Evolutionary conservation across 352 stramenopile genomes (phyloP).

Genomic region (Globisporangium apiculatum): DNA sequence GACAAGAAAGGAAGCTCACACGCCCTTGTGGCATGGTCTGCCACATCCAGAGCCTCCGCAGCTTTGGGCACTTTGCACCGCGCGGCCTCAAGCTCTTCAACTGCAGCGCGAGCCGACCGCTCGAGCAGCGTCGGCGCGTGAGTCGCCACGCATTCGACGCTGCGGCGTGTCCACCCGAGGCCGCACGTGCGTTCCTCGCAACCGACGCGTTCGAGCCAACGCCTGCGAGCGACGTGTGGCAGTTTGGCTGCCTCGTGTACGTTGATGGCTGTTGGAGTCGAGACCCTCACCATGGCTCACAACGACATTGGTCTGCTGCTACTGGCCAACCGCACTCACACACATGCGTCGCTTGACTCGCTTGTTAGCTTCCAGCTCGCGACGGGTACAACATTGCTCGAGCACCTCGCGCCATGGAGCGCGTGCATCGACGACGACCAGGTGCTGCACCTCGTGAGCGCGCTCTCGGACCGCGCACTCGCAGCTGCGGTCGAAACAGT

Average conservation of each 20-base stretch:
- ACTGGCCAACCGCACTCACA: not conserved
- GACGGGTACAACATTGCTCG: constrained; percentile 33
- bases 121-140: constrained; percentile 23
- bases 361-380: constrained; percentile 37
- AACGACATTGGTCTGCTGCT: not conserved
- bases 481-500: constrained; percentile 24
- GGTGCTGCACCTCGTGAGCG: constrained; percentile 44
- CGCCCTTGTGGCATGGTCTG: not conserved
- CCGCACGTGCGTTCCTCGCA: constrained; percentile 33
- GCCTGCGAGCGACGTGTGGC: constrained; percentile 54
- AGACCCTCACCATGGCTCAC: not conserved
- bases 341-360: not conserved
- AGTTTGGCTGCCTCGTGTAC: constrained; percentile 71
- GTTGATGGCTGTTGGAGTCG: constrained; percentile 5
- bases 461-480: constrained; percentile 45
- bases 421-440: constrained; percentile 23
- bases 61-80: constrained; percentile 36
- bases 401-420: constrained; percentile 43
- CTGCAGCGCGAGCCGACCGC: constrained; percentile 29
- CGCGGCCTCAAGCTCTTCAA: constrained; percentile 37
- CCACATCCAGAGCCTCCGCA: constrained; percentile 26
- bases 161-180: constrained; percentile 38
- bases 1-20: too few relatives aligned
- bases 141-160: constrained; percentile 20
- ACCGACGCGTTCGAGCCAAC: constrained; percentile 39